phyloP scores from a whole-genome alignment of 306 rosid genomes.

The Castanea crenata region DNA sequence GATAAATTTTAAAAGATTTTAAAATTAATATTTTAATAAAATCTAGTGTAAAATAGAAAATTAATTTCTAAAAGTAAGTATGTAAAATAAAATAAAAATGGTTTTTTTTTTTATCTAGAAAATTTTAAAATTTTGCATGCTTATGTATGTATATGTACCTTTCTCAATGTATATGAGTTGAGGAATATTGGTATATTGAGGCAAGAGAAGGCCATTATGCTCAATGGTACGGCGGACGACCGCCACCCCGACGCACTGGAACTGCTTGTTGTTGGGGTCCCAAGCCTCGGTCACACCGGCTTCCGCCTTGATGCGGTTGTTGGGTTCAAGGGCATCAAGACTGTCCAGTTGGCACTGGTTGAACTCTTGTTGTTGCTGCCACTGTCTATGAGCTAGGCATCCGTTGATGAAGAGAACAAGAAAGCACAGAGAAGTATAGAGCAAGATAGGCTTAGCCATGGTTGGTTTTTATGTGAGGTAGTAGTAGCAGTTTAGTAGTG shows the following conservation, averaged over 20 bases:
- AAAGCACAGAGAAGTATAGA: background rate
- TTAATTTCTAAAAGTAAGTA: too few relatives aligned
- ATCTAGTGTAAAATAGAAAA: too few relatives aligned
- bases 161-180: slow-evolving; percentile 30
- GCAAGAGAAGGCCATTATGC: slow-evolving; percentile 46
- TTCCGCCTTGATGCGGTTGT: slow-evolving; percentile 24
- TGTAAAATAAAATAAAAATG: too few relatives aligned
- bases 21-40: too few relatives aligned
- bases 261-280: slow-evolving; percentile 38
- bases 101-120: too few relatives aligned
- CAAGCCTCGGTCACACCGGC: slow-evolving; percentile 41
- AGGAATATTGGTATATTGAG: slow-evolving; percentile 38
- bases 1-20: too few relatives aligned
- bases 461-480: too few relatives aligned
- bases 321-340: slow-evolving; percentile 23
- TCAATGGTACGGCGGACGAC: slow-evolving; percentile 27
- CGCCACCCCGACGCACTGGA: slow-evolving; percentile 39
- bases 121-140: too few relatives aligned
- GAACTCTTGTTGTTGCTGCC: background rate
- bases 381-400: background rate
- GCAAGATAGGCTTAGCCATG: background rate
- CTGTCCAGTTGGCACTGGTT: slow-evolving; percentile 34
- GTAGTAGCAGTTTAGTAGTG: background rate
- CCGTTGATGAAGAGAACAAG: background rate
- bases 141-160: slow-evolving; percentile 8